These are phyloP conservation scores for Peterozyma xylosa DNA, from an alignment of 805 yeast genomes.

Conservation along the genomic window DNA sequence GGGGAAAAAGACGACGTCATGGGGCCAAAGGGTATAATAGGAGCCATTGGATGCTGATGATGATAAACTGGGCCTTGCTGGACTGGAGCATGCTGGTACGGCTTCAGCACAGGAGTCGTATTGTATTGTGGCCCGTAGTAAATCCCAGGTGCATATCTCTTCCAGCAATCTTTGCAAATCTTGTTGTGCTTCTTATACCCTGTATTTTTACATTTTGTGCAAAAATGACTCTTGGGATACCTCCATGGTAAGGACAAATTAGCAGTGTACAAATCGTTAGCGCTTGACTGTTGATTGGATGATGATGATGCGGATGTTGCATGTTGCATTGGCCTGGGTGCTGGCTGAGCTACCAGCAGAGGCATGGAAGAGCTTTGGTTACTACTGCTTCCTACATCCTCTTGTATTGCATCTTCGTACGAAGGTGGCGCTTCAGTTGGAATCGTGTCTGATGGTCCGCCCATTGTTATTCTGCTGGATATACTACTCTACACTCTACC, in stretches of 20 bases:
- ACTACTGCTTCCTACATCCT: slow-evolving; percentile 9
- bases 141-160: slow-evolving; percentile 34
- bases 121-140: slow-evolving; percentile 14
- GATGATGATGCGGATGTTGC: neutral
- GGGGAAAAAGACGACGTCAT: slow-evolving; percentile 16
- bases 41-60: slow-evolving; percentile 3
- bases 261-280: slow-evolving; percentile 33
- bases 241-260: slow-evolving; percentile 50
- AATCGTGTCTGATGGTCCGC: too few species aligned
- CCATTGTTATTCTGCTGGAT: too few species aligned
- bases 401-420: slow-evolving; percentile 35
- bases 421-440: slow-evolving; percentile 30
- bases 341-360: slow-evolving; percentile 11
- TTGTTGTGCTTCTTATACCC: slow-evolving; percentile 62
- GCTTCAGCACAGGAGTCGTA: slow-evolving; percentile 9
- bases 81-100: slow-evolving; percentile 11
- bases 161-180: slow-evolving; percentile 68
- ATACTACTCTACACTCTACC: too few species aligned
- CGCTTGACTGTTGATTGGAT: slow-evolving; percentile 1
- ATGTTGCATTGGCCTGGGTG: slow-evolving; percentile 11
- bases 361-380: slow-evolving; percentile 14
- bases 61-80: slow-evolving; percentile 13
- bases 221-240: slow-evolving; percentile 55
- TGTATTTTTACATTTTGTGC: slow-evolving; percentile 68
- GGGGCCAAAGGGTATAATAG: slow-evolving; percentile 1